Evolutionary conservation across 1,139 yeast genomes (phyloP), one percentile per base, ranked within the genome.

Genomic region (Sugiyamaella neomexicana): DNA sequence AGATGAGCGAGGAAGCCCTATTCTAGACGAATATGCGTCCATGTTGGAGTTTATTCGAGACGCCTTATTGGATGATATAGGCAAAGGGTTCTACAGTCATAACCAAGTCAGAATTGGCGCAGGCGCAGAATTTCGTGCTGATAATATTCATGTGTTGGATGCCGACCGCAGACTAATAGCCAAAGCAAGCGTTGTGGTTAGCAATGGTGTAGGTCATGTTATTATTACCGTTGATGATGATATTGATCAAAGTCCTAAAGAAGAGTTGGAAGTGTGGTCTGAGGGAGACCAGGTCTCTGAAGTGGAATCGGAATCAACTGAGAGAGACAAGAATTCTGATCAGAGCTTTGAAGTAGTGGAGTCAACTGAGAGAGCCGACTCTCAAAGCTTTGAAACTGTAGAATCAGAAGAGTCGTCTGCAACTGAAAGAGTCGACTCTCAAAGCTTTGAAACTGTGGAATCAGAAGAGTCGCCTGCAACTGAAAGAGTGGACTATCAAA

Each of bases 91-190:
- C 10, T 38, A 53, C 25, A 47, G 42, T 23, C 44, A 60, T 9
- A 54, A 60, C 23, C 65, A 63, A n/a, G 40, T 38, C 27, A 39
- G 27, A 2, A 59, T 62, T 8, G 36, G 55, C 8, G 59, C 44
- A 1, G 58, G 53, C n/a, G 64, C 58, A 44, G 56, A 53, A 20
- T 62, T 64, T 47, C 39, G 52, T n/a, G 57, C 60, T 40, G 46
- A 40, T 10, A 41, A 55, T 9, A 57, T 61, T 12, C 59, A 58
- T 15, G 56, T 64, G 13, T 47, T 58, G 13, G 63, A 62, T 40
- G 31, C 55, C 5, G 49, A 57, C 13, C 63, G 60, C 6, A 52
- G 55, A 15, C 49, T 49, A 1, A 52, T 60, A 23, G 55, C 63
- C 2, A 50, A 52, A 17, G 59, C 60, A 13, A 51, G 54, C 4